These are phyloP conservation scores for Trichophyton simii DNA, from an alignment of 2,329 filamentous ascomycete genomes.

Conservation along the genomic window DNA sequence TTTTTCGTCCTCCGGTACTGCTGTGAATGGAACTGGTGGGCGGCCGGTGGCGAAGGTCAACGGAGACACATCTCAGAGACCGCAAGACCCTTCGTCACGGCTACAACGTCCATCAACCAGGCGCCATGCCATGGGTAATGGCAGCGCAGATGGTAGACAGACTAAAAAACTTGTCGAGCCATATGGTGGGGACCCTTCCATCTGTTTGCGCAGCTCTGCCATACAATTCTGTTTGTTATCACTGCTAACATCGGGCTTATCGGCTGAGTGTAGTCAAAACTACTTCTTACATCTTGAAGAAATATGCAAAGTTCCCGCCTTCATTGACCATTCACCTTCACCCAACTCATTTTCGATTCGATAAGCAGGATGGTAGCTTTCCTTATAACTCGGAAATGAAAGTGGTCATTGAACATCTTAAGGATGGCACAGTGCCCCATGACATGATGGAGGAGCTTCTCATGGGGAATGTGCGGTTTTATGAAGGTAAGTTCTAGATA, in stretches of 20 bases:
- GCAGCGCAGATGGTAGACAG: slow-evolving; percentile 24
- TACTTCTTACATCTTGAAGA: slow-evolving; percentile 67
- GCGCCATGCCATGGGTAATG: slow-evolving; percentile 33
- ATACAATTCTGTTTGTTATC: not conserved
- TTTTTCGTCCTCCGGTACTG: slow-evolving; percentile 27
- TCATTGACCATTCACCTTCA: slow-evolving; percentile 82
- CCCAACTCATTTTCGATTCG: slow-evolving; percentile 76
- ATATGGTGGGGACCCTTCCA: slow-evolving; percentile 29
- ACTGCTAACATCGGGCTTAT: not conserved
- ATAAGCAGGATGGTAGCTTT: slow-evolving; percentile 86
- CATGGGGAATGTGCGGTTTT: slow-evolving; percentile 62
- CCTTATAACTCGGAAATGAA: slow-evolving; percentile 87
- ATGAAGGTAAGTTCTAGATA: slow-evolving; percentile 51
- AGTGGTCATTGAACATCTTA: slow-evolving; percentile 64
- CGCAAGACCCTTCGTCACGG: not conserved
- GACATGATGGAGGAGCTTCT: slow-evolving; percentile 73
- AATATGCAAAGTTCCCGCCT: slow-evolving; percentile 58
- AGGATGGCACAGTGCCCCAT: slow-evolving; percentile 67
- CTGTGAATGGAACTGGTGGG: slow-evolving; percentile 35
- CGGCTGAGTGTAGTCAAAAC: slow-evolving; percentile 49
- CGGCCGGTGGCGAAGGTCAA: slow-evolving; percentile 11
- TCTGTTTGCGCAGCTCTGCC: not conserved
- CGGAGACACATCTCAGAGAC: not conserved
- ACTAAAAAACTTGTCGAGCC: slow-evolving; percentile 33
- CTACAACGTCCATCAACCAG: slow-evolving; percentile 23